Evolutionary conservation across 352 stramenopile genomes (phyloP).

Genomic region (Globisporangium carolinianum): DNA sequence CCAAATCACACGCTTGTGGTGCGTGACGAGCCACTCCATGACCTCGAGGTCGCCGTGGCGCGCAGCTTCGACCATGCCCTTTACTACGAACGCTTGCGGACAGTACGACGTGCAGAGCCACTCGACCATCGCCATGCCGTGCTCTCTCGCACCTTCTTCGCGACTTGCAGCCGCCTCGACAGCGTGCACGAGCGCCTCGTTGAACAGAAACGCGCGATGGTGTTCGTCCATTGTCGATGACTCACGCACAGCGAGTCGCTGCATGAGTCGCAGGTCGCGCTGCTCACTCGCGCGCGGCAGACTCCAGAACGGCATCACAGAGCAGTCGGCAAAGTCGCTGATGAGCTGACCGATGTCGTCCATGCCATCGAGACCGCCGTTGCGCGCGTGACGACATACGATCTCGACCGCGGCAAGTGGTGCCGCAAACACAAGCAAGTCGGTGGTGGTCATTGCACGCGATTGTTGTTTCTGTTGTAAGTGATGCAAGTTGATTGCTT

Average conservation of each 20-base stretch:
- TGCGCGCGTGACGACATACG: constrained; percentile 2
- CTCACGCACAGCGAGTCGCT: constrained; percentile 2
- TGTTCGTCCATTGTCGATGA: not conserved
- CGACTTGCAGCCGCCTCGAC: not conserved
- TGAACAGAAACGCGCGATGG: constrained; percentile 1
- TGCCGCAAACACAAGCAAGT: not conserved
- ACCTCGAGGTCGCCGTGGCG: not conserved
- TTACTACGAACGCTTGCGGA: not conserved
- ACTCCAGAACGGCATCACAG: not conserved
- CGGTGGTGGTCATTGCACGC: too few species aligned
- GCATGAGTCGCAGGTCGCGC: constrained; percentile 1
- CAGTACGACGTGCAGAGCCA: constrained; percentile 7
- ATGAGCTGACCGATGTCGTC: constrained; percentile 4
- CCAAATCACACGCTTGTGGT: constrained; percentile 1
- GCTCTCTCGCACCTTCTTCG: not conserved
- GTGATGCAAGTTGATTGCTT: too few species aligned
- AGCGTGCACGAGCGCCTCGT: not conserved
- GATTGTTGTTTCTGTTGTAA: too few species aligned
- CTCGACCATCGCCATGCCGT: not conserved
- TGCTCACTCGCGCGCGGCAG: constrained; percentile 1
- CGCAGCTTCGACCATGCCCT: not conserved
- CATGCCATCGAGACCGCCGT: not conserved
- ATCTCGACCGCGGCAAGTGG: not conserved
- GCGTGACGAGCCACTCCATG: constrained; percentile 1
- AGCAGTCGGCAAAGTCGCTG: constrained; percentile 8